A percentile compares a stretch with the other conserved stretches of the same genome.
Evolutionary conservation across 371 early-diverging fungal species (phyloP).

Genomic region (Mortierella sp.): DNA sequence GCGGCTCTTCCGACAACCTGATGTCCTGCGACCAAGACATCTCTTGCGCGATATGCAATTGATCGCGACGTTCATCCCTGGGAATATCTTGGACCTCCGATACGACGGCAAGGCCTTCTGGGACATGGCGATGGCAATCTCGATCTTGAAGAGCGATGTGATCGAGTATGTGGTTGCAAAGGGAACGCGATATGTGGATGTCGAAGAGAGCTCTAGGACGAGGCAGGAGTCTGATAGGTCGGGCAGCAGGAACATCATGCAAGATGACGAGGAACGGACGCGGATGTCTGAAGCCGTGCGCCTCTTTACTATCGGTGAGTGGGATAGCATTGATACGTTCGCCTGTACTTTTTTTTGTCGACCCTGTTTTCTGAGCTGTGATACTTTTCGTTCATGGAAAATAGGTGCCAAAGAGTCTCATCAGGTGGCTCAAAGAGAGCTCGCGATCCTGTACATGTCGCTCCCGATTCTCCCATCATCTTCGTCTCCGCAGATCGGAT

Average conservation of each 20-base stretch:
- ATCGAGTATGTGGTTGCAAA: constrained; percentile 54
- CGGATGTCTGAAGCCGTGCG: constrained; percentile 60
- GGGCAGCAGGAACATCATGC: constrained; percentile 27
- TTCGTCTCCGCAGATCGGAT: constrained; percentile 33
- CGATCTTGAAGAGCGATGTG: constrained; percentile 59
- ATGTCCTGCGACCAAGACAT: constrained; percentile 46
- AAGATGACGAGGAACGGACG: constrained; percentile 50
- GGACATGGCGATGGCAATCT: constrained; percentile 59
- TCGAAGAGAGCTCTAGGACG: constrained; percentile 27
- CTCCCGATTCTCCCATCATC: constrained; percentile 52
- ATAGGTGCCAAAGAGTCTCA: constrained; percentile 61
- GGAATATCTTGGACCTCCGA: constrained; percentile 57
- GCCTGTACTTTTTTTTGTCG: background rate
- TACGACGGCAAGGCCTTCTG: constrained; percentile 63
- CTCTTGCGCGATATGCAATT: constrained; percentile 60
- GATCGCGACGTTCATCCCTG: constrained; percentile 59
- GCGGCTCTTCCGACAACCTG: constrained; percentile 46
- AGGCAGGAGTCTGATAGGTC: constrained; percentile 24
- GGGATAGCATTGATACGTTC: too few relatives aligned
- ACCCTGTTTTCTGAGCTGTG: background rate
- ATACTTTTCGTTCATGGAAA: background rate
- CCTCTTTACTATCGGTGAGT: constrained; percentile 60
- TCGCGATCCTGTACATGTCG: constrained; percentile 62
- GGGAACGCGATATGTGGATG: constrained; percentile 50
- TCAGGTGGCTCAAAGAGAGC: constrained; percentile 59